Evolutionary conservation across 2,329 filamentous ascomycete species (phyloP), one percentile per base, ranked within the genome.

Genomic region (Leptoxyphium fumago): DNA sequence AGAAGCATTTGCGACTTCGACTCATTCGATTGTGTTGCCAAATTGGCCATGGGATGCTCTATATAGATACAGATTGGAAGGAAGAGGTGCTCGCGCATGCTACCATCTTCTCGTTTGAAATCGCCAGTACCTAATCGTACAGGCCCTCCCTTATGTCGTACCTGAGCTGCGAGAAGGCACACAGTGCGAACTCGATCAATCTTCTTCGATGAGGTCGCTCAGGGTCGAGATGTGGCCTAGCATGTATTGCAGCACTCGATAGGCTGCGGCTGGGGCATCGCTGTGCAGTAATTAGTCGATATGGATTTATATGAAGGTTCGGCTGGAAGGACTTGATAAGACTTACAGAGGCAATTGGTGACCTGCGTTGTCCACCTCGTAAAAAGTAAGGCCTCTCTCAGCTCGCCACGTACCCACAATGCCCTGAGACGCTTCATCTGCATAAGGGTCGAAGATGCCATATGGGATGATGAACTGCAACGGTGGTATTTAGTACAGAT

Each of bases 331-430:
- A 9, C 32, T 36, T 9, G 3, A 13, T 13, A 13, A 9, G 9
- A 36, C 32, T 36, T 36, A 86, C 60, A 83, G 75, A 0, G 67
- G 67, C 13, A 68, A 46, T 49, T 68, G 62, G 43, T 69, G 66
- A 1, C 66, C 66, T 1, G 64, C 61, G 9, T 65, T 52, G 39
- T 60, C 60, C 8, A 63, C 60, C 38, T 61, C 61, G 50, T 68
- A 68, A 47, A 68, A 71, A 0, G 64, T 69, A 44, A 71, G 47
- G 0, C 67, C 67, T 26, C 68, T 61, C 58, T 71, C 67, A 1
- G 49, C 46, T 6, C 58, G 58, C 60, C 65, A 71, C 1, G 49
- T 49, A 2, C 69, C 69, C 32, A 68, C 69, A 1, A 82, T 69
- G 2, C 84, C 84, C 1, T 67, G 66, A 7, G 63, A 54, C 11